phyloP scores from a whole-genome alignment of 768 basidiomycete genomes.

The Phaffia tasmanica region DNA sequence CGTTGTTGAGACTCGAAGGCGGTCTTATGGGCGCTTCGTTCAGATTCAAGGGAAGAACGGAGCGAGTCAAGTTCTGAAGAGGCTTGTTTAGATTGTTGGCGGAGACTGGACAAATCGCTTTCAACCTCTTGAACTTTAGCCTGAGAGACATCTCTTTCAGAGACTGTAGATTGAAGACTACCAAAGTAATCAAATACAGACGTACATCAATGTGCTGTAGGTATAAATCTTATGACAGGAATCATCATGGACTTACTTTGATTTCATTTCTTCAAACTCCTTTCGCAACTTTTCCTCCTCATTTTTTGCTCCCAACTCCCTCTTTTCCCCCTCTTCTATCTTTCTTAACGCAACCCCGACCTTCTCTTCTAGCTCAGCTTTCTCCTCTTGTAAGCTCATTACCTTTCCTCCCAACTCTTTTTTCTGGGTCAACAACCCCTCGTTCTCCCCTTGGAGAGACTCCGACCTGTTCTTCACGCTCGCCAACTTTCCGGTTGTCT shows the following conservation, averaged over 20 bases:
- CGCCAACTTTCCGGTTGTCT: constrained; percentile 56
- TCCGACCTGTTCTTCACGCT: constrained; percentile 62
- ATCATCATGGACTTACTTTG: neutral
- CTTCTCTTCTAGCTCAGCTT: constrained; percentile 57
- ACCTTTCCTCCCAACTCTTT: constrained; percentile 80
- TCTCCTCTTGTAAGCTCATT: constrained; percentile 62
- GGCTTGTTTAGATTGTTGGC: too few relatives aligned
- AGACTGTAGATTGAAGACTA: neutral
- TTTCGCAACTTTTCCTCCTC: constrained; percentile 54
- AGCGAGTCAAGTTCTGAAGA: too few relatives aligned
- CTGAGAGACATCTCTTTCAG: neutral
- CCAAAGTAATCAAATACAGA: neutral
- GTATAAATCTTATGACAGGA: neutral
- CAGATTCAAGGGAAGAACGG: too few relatives aligned
- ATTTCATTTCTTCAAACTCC: constrained; percentile 26
- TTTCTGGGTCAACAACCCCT: constrained; percentile 56
- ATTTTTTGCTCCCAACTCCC: constrained; percentile 48
- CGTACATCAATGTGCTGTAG: too few relatives aligned
- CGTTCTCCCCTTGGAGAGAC: constrained; percentile 65
- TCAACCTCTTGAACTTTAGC: neutral
- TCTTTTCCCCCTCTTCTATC: constrained; percentile 37
- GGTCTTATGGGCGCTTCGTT: too few relatives aligned
- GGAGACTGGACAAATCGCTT: neutral
- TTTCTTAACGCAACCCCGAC: constrained; percentile 37
- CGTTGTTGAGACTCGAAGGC: too few relatives aligned